Percentiles rank a stretch among this genome's conserved stretches.
Evolutionary conservation across 306 rosid genomes (phyloP).

Genomic region (Vigna reflexopilosa): DNA sequence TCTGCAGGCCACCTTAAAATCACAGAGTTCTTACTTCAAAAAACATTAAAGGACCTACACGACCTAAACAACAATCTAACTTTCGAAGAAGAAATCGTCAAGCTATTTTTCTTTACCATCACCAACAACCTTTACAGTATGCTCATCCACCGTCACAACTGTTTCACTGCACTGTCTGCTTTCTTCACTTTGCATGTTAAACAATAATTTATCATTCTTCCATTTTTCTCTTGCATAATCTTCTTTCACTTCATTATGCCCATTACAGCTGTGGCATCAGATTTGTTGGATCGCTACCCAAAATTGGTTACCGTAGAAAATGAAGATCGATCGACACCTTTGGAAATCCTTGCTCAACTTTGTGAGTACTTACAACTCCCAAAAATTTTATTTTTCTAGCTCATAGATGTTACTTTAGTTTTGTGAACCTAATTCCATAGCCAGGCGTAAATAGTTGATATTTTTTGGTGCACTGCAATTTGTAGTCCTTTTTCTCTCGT

Average conservation of each 20-base stretch:
- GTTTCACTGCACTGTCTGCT: too few relatives aligned
- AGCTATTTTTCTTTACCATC: conserved; percentile 23
- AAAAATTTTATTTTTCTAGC: neutral
- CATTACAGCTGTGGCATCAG: neutral
- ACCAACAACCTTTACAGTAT: conserved; percentile 29
- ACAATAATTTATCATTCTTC: neutral
- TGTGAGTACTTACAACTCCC: conserved; percentile 12
- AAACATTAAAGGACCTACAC: neutral
- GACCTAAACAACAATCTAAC: neutral
- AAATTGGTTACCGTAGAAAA: neutral
- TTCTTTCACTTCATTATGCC: neutral
- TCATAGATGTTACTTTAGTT: neutral
- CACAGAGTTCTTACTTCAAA: neutral
- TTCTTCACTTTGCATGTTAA: too few relatives aligned
- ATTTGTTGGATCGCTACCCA: neutral
- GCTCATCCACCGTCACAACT: neutral
- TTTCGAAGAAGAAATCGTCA: conserved; percentile 16
- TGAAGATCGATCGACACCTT: conserved; percentile 10
- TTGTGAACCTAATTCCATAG: too few relatives aligned
- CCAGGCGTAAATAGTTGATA: too few relatives aligned
- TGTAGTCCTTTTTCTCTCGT: too few relatives aligned
- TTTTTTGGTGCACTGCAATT: too few relatives aligned
- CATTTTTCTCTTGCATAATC: neutral
- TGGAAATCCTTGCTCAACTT: conserved; percentile 21
- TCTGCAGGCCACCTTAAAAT: conserved; percentile 8